These are phyloP conservation scores for Paraphaeosphaeria sporulosa DNA, from an alignment of 2,329 filamentous ascomycete species.

Conservation along the genomic window DNA sequence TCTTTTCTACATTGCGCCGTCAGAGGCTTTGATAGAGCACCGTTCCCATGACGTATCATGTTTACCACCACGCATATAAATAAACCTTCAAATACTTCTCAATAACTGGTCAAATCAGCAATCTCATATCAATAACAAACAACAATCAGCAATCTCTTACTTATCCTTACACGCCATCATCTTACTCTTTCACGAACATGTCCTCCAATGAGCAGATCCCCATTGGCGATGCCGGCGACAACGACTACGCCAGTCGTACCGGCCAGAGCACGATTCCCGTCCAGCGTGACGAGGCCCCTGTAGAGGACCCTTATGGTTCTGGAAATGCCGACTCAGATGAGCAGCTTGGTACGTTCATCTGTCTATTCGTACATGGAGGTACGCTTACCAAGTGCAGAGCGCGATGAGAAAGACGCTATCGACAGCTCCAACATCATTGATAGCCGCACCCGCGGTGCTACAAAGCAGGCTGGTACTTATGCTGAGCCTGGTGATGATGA, in stretches of 20 bases:
- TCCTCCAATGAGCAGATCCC: conserved; percentile 44
- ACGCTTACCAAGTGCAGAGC: conserved; percentile 12
- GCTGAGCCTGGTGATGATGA: conserved; percentile 62
- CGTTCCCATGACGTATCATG: conserved; percentile 10
- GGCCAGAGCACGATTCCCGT: conserved; percentile 57
- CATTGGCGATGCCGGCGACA: conserved; percentile 47
- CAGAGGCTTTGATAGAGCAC: background rate
- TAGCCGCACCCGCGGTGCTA: conserved; percentile 56
- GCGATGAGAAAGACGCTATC: conserved; percentile 59
- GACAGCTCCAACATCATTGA: conserved; percentile 58
- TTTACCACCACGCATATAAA: conserved; percentile 3
- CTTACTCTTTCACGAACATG: conserved; percentile 30
- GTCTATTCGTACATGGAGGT: background rate
- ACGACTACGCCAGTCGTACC: conserved; percentile 57
- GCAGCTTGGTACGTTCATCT: conserved; percentile 51
- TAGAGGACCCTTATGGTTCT: conserved; percentile 56
- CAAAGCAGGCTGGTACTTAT: conserved; percentile 55
- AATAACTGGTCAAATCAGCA: background rate
- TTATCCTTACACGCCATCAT: background rate
- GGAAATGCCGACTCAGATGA: conserved; percentile 56
- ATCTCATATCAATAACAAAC: too few relatives aligned
- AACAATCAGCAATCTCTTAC: too few relatives aligned
- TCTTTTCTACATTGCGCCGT: background rate
- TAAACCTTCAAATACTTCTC: background rate
- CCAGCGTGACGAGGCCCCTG: conserved; percentile 54